Conservation (phyloP, 768 basidiomycete species). For the Pluteus cervinus region DNA sequence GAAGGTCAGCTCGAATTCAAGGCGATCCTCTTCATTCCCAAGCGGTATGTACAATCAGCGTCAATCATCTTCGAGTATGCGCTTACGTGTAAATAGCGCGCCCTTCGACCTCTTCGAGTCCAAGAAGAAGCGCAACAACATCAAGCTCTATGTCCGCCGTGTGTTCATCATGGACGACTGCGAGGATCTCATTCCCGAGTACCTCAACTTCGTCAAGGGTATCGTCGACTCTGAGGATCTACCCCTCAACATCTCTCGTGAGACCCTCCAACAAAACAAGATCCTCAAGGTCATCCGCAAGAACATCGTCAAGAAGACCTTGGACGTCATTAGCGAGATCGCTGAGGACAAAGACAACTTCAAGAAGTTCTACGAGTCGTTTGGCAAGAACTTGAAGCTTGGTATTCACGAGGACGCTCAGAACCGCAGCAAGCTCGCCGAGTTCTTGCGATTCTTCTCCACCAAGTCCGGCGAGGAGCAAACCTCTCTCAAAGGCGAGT, state of each 20-base stretch:
- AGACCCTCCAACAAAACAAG: constrained; percentile 99
- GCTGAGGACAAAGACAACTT: constrained; percentile 99
- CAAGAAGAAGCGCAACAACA: constrained; percentile 99
- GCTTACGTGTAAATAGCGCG: constrained; percentile 45
- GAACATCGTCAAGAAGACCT: constrained; percentile 97
- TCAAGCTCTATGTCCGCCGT: constrained; percentile 99
- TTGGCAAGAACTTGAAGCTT: constrained; percentile 99
- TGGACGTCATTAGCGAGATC: constrained; percentile 93
- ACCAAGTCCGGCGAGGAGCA: constrained; percentile 90
- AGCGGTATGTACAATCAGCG: constrained; percentile 56
- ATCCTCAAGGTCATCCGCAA: constrained; percentile 99
- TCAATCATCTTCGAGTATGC: constrained; percentile 4
- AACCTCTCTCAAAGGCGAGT: constrained; percentile 85
- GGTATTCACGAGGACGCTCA: constrained; percentile 99
- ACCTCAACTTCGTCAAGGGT: constrained; percentile 99
- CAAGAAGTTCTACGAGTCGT: constrained; percentile 93
- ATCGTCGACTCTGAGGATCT: constrained; percentile 99
- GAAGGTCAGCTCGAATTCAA: constrained; percentile 99
- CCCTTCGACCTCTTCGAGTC: constrained; percentile 99
- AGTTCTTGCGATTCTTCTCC: constrained; percentile 97
- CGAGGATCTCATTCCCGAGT: constrained; percentile 98
- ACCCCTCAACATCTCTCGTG: constrained; percentile 99
- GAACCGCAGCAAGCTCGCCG: constrained; percentile 98
- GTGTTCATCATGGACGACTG: constrained; percentile 99
- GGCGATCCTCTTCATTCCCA: constrained; percentile 96